These are phyloP conservation scores for Paecilomyces fulvus DNA, from an alignment of 2,329 filamentous ascomycete genomes.

Conservation along the genomic window DNA sequence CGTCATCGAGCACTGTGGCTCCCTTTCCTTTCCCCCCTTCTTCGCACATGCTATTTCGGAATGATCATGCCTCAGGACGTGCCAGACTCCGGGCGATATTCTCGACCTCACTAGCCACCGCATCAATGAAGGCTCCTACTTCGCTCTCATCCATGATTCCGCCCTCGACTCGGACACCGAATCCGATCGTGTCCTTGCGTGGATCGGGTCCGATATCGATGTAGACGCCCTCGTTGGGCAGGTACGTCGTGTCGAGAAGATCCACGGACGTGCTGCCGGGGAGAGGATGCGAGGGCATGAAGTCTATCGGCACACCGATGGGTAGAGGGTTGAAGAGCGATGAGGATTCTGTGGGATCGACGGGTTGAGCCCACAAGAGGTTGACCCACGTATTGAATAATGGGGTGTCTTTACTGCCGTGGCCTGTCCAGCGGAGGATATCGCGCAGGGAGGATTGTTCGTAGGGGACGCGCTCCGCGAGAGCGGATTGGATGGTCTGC, in stretches of 20 bases:
- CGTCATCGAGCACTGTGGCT: not conserved
- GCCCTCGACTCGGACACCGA: constrained; percentile 20
- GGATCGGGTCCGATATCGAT: constrained; percentile 19
- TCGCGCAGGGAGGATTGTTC: constrained; percentile 21
- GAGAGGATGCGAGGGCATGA: constrained; percentile 11
- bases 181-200: constrained; percentile 16
- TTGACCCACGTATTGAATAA: constrained; percentile 26
- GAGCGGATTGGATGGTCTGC: constrained; percentile 12
- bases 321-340: constrained; percentile 13
- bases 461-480: constrained; percentile 18
- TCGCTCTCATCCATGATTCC: constrained; percentile 11
- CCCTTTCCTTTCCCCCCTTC: not conserved
- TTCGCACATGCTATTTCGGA: not conserved
- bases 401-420: constrained; percentile 2
- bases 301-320: constrained; percentile 20
- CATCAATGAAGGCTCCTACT: constrained; percentile 9
- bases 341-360: constrained; percentile 2
- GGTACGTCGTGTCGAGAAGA: constrained; percentile 14
- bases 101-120: constrained; percentile 14
- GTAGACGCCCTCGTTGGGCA: constrained; percentile 15
- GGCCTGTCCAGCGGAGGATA: constrained; percentile 12
- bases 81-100: not conserved
- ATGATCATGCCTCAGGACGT: not conserved
- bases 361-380: constrained; percentile 20
- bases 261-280: constrained; percentile 11